Evolutionary conservation across 2,329 filamentous ascomycete species (phyloP), one percentile per base, ranked within the genome.

Genomic region (Endoconidiophora polonica): DNA sequence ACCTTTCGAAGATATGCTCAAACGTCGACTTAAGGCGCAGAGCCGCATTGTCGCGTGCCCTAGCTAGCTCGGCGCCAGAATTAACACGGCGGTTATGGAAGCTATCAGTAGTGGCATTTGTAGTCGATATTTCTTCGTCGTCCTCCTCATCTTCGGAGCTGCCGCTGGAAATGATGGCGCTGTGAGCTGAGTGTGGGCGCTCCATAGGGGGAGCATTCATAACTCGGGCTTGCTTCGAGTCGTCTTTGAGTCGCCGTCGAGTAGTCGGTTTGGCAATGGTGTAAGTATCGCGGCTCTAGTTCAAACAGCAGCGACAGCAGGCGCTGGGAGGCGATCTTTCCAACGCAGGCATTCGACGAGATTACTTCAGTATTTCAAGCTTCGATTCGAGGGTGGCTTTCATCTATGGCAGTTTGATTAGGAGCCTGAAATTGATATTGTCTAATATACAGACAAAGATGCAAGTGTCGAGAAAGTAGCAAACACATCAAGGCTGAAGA

Each of bases 1-100:
- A 95, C 63, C 94, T 95, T 54, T 82, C 76, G 61, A 94, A 94
- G 50, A 96, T 94, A 50, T 76, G 70, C 60, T 94, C 87, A 61
- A 94, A 91, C 4, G 79, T 79, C n/a, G 78, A 80, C 62, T 91
- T 90, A 39, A 94, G 73, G 52, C 78, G 79, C 55, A 72, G 68
- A 54, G 85, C 79, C 52, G 86, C 83, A 49, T 73, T 71, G 46
- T 76, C 73, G 55, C 83, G 74, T 44, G 74, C 77, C 54, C 74
- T 68, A 43, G 77, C 69, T 14, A 86, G 66, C 50, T 77, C 71
- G 54, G 72, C 69, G 47, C 72, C 68, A 14, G 74, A 69, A 53
- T 79, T 70, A 9, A 33, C 29, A 29, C 71, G 68, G 41, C 65
- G 64, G 22, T 65, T 61, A 43, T 67, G 65, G 50, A 73, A 65